phyloP scores from a whole-genome alignment of 2,329 filamentous ascomycete species.

The Epichloe scottii region DNA sequence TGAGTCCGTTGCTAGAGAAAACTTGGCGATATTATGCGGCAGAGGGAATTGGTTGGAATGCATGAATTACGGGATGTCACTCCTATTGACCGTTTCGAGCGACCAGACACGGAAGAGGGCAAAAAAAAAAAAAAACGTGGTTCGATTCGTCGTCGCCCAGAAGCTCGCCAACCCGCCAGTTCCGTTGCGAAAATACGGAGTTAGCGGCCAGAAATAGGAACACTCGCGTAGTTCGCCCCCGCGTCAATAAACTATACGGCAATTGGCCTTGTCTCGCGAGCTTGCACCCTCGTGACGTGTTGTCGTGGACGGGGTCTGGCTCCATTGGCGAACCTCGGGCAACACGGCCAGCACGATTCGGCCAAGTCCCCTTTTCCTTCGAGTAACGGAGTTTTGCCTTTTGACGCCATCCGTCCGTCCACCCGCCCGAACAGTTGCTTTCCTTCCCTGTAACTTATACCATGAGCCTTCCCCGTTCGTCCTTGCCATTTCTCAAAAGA shows the following conservation, averaged over 20 bases:
- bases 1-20: too few relatives aligned
- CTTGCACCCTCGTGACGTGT: background rate
- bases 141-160: background rate
- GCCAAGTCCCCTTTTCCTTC: too few relatives aligned
- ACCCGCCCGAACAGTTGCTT: background rate
- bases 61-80: too few relatives aligned
- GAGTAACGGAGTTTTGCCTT: background rate
- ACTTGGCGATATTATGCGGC: too few relatives aligned
- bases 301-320: background rate
- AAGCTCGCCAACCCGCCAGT: background rate
- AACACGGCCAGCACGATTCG: background rate
- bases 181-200: background rate
- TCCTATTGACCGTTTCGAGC: constrained; percentile 1
- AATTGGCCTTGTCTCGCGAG: background rate
- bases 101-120: background rate
- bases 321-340: background rate
- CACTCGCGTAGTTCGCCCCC: background rate
- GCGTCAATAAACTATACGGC: background rate
- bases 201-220: background rate
- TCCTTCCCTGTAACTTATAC: background rate
- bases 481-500: background rate
- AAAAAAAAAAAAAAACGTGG: background rate
- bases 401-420: background rate
- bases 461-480: background rate
- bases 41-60: too few relatives aligned